Conservation (phyloP, 2,329 filamentous ascomycete species). For the Nigrospora osmanthi region DNA sequence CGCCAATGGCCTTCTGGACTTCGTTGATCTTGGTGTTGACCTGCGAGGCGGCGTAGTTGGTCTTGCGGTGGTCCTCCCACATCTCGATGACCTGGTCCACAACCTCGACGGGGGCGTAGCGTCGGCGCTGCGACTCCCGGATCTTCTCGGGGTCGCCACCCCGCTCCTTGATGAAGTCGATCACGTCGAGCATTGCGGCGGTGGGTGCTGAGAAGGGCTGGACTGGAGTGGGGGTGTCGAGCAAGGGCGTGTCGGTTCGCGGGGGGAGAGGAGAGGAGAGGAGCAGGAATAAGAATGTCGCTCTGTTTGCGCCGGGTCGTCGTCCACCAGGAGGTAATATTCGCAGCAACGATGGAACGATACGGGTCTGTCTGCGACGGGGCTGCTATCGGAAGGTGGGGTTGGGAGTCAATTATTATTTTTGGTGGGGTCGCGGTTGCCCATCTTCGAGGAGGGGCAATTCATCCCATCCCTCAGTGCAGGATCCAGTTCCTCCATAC, state of each 20-base stretch:
- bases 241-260: background rate
- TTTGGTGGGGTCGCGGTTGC: background rate
- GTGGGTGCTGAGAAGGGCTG: background rate
- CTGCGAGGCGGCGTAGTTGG: conserved; percentile 72
- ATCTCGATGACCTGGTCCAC: conserved; percentile 87
- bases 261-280: no score
- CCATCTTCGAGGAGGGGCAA: background rate
- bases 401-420: background rate
- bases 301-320: background rate
- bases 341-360: no score
- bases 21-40: conserved; percentile 80
- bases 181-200: conserved; percentile 61
- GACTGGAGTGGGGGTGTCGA: background rate
- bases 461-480: background rate
- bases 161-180: conserved; percentile 75
- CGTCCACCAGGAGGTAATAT: background rate
- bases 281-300: no score
- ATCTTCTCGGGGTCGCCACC: conserved; percentile 89
- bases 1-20: conserved; percentile 81
- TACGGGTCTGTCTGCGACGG: no score
- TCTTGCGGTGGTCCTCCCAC: conserved; percentile 78
- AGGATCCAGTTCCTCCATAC: no score
- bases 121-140: conserved; percentile 79
- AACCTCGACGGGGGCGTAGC: conserved; percentile 70
- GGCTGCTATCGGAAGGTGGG: no score